Evolutionary conservation across 2,329 filamentous ascomycete genomes (phyloP).

Genomic region (Myriosclerotinia duriaeana): DNA sequence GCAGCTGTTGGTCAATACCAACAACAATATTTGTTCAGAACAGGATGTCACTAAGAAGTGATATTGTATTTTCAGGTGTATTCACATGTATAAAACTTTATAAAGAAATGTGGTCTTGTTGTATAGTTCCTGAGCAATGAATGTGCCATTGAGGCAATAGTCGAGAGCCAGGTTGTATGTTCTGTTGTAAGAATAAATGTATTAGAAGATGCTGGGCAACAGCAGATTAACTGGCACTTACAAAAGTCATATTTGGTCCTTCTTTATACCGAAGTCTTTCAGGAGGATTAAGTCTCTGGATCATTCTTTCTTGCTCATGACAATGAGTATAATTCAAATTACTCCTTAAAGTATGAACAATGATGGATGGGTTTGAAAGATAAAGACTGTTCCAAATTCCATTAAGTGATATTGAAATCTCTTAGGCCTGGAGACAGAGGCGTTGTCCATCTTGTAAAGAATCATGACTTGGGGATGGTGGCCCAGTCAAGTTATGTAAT

Average conservation of each 20-base stretch:
- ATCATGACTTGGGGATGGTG: background rate
- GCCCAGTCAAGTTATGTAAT: background rate
- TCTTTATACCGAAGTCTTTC: background rate
- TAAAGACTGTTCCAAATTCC: background rate
- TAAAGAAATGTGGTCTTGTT: background rate
- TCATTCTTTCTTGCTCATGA: background rate
- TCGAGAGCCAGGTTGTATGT: background rate
- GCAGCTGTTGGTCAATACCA: background rate
- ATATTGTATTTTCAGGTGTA: background rate
- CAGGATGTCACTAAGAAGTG: background rate
- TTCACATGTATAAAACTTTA: background rate
- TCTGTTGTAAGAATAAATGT: background rate
- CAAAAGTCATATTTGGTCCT: background rate
- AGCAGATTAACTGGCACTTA: background rate
- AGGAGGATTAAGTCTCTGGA: too few species aligned
- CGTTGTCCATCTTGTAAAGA: background rate
- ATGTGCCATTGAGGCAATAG: background rate
- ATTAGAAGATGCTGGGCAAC: background rate
- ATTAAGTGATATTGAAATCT: background rate
- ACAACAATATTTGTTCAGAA: background rate
- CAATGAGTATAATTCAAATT: background rate
- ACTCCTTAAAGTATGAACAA: background rate
- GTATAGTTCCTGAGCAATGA: background rate
- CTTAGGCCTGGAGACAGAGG: background rate
- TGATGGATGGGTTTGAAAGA: background rate